Evolutionary conservation across 108 stramenopile genomes (phyloP).

Genomic region (Skeletonema menzelii): DNA sequence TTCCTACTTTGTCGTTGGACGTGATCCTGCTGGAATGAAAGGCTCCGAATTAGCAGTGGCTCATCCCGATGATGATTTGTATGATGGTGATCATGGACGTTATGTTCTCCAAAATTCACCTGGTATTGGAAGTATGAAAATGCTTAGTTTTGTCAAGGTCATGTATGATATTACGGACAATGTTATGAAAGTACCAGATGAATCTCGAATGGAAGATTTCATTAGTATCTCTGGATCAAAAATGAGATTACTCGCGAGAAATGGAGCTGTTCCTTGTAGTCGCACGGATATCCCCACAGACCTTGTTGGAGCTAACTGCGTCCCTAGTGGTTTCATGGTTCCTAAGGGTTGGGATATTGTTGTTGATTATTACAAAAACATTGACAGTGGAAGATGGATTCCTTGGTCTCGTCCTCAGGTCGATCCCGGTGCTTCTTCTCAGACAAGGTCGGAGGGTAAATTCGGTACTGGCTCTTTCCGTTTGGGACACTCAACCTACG

Average conservation of each 20-base stretch:
- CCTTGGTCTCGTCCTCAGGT: constrained; percentile 90
- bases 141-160: constrained; percentile 97
- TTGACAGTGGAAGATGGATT: constrained; percentile 88
- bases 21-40: constrained; percentile 99
- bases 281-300: constrained; percentile 92
- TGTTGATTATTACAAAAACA: constrained; percentile 96
- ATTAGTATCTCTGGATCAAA: constrained; percentile 96
- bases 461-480: constrained; percentile 79
- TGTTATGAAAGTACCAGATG: constrained; percentile 95
- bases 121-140: constrained; percentile 93
- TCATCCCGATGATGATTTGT: constrained; percentile 94
- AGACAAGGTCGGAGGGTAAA: constrained; percentile 54
- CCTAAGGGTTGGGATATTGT: constrained; percentile 98
- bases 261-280: constrained; percentile 94
- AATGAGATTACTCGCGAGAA: constrained; percentile 92
- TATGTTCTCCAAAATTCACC: constrained; percentile 96
- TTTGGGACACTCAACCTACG: constrained; percentile 54
- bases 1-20: constrained; percentile 96
- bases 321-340: constrained; percentile 98
- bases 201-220: constrained; percentile 89
- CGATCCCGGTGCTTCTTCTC: constrained; percentile 49
- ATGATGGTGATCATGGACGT: constrained; percentile 96
- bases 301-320: constrained; percentile 93
- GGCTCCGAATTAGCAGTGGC: constrained; percentile 85
- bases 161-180: constrained; percentile 97